phyloP scores from a whole-genome alignment of 2,329 filamentous ascomycete species.

The Fusarium tuaranense region DNA sequence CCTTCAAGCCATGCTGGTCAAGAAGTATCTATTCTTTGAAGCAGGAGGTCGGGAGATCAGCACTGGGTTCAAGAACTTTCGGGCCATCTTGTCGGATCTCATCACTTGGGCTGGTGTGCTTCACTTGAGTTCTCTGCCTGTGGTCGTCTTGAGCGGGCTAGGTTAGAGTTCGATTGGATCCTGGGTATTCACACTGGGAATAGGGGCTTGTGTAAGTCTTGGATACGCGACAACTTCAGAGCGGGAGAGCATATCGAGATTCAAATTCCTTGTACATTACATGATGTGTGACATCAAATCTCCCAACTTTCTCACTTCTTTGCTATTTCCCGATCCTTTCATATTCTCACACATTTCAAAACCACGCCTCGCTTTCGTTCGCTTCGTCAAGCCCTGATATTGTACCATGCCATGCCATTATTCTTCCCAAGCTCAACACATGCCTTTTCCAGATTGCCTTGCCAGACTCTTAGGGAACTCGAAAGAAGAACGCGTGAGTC shows the following conservation, averaged over 20 bases:
- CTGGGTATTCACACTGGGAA: not conserved
- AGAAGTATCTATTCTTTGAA: slow-evolving; percentile 25
- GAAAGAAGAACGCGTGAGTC: not conserved
- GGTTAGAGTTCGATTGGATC: not conserved
- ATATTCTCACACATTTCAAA: not conserved
- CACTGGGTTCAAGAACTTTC: slow-evolving; percentile 38
- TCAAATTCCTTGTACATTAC: not conserved
- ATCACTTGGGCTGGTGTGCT: slow-evolving; percentile 28
- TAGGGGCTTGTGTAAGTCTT: not conserved
- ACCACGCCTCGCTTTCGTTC: not conserved
- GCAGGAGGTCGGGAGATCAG: slow-evolving; percentile 2
- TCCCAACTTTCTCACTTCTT: not conserved
- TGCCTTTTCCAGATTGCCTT: not conserved
- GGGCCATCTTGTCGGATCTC: slow-evolving; percentile 23
- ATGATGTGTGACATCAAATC: not conserved
- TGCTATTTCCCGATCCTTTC: not conserved
- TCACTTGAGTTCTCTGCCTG: slow-evolving; percentile 22
- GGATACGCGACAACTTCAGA: not conserved
- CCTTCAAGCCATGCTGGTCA: slow-evolving; percentile 25
- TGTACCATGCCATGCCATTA: not conserved
- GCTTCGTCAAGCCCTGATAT: too few species aligned
- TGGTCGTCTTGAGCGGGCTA: slow-evolving; percentile 21
- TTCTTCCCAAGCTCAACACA: not conserved
- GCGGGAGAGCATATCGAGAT: not conserved
- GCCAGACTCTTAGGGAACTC: not conserved